These are phyloP conservation scores for Bidens hawaiensis DNA, from an alignment of 140 eudicot genomes.

Conservation along the genomic window DNA sequence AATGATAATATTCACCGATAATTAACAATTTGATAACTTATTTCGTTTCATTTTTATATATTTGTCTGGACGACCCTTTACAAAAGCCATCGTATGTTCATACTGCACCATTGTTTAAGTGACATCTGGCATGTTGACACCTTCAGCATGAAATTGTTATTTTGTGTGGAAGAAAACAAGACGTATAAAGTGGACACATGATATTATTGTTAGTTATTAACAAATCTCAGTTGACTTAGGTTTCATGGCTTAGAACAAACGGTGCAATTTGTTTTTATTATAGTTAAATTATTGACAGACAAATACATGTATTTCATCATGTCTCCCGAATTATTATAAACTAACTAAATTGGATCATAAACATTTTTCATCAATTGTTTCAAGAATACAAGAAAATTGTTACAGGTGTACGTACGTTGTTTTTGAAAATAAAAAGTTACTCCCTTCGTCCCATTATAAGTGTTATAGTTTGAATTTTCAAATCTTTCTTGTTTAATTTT, in stretches of 20 bases:
- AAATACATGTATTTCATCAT: background rate
- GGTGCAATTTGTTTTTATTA: background rate
- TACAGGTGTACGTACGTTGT: too few species aligned
- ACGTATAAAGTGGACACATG: slow-evolving; percentile 11
- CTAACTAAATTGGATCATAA: too few species aligned
- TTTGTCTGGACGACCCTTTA: background rate
- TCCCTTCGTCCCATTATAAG: too few species aligned
- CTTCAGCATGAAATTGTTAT: background rate
- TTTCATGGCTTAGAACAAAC: slow-evolving; percentile 25
- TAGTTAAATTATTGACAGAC: background rate
- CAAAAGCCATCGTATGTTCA: background rate
- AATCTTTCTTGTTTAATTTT: too few species aligned
- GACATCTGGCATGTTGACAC: slow-evolving; percentile 8
- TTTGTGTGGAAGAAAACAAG: slow-evolving; percentile 17
- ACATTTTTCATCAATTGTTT: background rate
- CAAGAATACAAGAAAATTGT: background rate
- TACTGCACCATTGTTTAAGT: slow-evolving; percentile 13
- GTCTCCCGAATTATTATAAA: too few species aligned
- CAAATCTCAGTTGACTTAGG: slow-evolving; percentile 30
- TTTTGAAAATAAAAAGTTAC: too few species aligned
- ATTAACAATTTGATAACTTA: background rate
- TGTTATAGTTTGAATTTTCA: too few species aligned
- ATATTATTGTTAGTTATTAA: slow-evolving; percentile 5
- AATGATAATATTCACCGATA: background rate
- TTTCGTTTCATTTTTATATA: background rate